Conservation (phyloP, 805 yeast species). For the Candida ficus region DNA sequence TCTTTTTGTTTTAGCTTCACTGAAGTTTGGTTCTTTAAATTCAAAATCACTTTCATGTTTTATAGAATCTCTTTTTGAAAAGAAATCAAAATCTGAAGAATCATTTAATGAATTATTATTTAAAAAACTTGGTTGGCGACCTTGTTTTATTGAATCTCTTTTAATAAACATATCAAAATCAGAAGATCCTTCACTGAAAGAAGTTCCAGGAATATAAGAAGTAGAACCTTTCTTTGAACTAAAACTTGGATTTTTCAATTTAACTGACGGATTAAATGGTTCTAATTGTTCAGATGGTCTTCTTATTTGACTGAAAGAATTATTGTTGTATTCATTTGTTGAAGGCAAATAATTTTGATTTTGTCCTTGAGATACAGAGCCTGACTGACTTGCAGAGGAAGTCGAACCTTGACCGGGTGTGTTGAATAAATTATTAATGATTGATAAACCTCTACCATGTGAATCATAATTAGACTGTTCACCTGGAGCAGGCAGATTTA, state of each 20-base stretch:
- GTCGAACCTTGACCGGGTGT: too few species aligned
- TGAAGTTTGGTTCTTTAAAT: slow-evolving; percentile 10
- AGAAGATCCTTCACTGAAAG: slow-evolving; percentile 14
- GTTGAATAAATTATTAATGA: slow-evolving; percentile 22
- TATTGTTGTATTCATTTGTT: slow-evolving; percentile 21
- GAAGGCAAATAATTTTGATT: slow-evolving; percentile 12
- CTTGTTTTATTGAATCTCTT: slow-evolving; percentile 21
- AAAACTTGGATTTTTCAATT: slow-evolving; percentile 25
- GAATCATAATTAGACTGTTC: slow-evolving; percentile 18
- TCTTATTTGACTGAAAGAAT: slow-evolving; percentile 27
- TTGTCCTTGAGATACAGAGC: too few species aligned
- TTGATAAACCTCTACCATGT: slow-evolving; percentile 23
- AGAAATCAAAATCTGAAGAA: slow-evolving; percentile 23
- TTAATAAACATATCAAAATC: slow-evolving; percentile 24
- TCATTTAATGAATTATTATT: slow-evolving; percentile 18
- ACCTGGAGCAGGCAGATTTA: slow-evolving; percentile 13
- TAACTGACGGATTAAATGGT: slow-evolving; percentile 37
- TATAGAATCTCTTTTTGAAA: slow-evolving; percentile 25
- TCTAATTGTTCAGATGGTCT: slow-evolving; percentile 48
- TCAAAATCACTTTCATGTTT: slow-evolving; percentile 17
- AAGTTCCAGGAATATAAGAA: slow-evolving; percentile 8
- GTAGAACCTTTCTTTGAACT: slow-evolving; percentile 15
- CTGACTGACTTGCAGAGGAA: too few species aligned
- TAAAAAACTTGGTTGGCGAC: slow-evolving; percentile 25
- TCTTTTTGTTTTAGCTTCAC: slow-evolving; percentile 8